Evolutionary conservation across 2,329 filamentous ascomycete species (phyloP), one percentile per base, ranked within the genome.

Genomic region (Fusarium heterosporum): DNA sequence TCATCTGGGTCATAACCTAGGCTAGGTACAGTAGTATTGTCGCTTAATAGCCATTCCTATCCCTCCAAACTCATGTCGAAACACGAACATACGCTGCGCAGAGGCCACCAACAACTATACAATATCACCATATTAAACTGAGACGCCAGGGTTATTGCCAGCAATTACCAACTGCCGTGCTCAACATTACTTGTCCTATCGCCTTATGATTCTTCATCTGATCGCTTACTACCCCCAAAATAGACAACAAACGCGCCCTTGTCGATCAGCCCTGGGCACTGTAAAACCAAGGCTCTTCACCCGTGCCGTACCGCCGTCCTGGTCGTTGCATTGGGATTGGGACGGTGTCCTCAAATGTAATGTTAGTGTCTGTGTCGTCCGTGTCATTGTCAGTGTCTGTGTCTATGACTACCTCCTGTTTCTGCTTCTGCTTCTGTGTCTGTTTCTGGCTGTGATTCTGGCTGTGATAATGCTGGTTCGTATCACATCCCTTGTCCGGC

Each of bases 291-390:
- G 82, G 82, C 64, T 74, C 71, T 55, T 78, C 74, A 46, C 68
- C 66, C 66, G 69, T 78, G 14, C 73, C 78, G 72, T 88, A 89
- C 54, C 69, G 72, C 51, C 80, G 78, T 16, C 84, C 87, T 13
- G 90, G 90, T 63, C 83, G 78, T 71, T 82, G 74, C 81, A 93
- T 90, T 1, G 90, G 90, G 19, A 91, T 81, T 34, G 89, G 89
- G 30, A 92, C 77, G 9, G 77, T 78, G 11, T 78, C 81, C 29
- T 81, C 74, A 73, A 92, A 92, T 12, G 84, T 39, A 58, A 59
- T 34, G 28, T 58, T 41, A 26, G 17, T 55, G 16, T 51, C 51
- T 30, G 32, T 36, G 36, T 40, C 46, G 22, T 22, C 22, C 26
- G 42, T 29, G 36, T 40, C 46, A 25, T 29, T 9, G 17, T 61